Conservation (phyloP, 1,284 basidiomycete species). For the Volvariella surrecta region DNA sequence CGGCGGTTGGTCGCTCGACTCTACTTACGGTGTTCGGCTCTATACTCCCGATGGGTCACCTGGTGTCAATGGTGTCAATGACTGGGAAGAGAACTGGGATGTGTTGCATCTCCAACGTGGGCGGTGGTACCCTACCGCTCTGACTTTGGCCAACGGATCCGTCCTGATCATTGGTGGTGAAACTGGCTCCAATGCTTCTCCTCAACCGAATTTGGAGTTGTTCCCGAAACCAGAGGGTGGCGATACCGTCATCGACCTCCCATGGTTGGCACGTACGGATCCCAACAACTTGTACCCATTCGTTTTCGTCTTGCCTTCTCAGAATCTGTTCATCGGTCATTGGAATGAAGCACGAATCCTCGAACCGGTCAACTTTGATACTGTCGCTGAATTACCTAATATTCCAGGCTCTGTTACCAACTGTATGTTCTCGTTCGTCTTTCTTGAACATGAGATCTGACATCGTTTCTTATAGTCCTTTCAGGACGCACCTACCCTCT, state of each 20-base stretch:
- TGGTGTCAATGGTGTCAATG: conserved; percentile 55
- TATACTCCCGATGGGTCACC: conserved; percentile 50
- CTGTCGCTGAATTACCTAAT: conserved; percentile 52
- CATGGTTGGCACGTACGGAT: conserved; percentile 48
- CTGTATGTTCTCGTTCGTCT: conserved; percentile 22
- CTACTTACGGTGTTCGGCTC: conserved; percentile 60
- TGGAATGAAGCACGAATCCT: conserved; percentile 76
- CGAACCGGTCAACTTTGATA: conserved; percentile 54
- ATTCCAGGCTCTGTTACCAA: conserved; percentile 72
- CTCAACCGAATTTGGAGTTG: conserved; percentile 60
- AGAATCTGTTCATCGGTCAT: conserved; percentile 61
- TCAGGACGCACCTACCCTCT: conserved; percentile 73
- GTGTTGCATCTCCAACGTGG: conserved; percentile 45
- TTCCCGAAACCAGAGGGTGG: conserved; percentile 36
- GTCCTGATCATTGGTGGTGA: conserved; percentile 72
- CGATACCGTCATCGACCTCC: conserved; percentile 30
- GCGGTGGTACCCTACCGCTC: conserved; percentile 65
- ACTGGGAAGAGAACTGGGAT: conserved; percentile 56
- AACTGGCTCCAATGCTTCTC: conserved; percentile 54
- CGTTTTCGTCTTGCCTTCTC: conserved; percentile 59
- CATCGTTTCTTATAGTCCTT: conserved; percentile 28
- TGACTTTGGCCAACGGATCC: conserved; percentile 60
- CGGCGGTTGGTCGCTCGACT: conserved; percentile 53
- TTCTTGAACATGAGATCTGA: conserved; percentile 1
- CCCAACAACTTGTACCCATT: conserved; percentile 74